Evolutionary conservation across 306 rosid species (phyloP), one percentile per base, ranked within the genome.

Genomic region (Pterocarpus santalinus): DNA sequence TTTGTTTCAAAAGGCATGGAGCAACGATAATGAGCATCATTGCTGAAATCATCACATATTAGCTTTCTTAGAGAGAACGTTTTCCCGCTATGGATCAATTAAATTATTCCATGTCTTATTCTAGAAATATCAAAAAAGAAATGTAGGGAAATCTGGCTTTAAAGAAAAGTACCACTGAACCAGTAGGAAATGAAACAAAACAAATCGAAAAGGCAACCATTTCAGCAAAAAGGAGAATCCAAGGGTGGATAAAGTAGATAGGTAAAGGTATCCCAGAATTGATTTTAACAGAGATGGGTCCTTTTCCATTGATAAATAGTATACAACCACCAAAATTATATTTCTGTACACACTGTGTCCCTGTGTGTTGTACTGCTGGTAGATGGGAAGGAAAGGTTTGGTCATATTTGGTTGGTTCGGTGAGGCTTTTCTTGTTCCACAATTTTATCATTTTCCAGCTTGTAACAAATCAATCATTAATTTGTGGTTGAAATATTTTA

Each of bases 1-100:
- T 43, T 79, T 57, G 75, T 52, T 85, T 49, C 56, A 47, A 72
- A 82, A 4, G 86, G 65, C 79, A 56, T 8, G 52, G 63, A 63
- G 80, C 76, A 51, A 81, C 86, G 78, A 92, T 86, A 30, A 87
- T 66, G 68, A 75, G 56, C 85, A 88, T 88, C 90, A 88, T 90
- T 90, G 92, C 83, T 72, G 80, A 76, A 81, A 88, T 84, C 86
- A 80, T 81, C 71, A 72, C 72, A 63, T 62, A 49, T 71, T 78
- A 49, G 56, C 81, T 85, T 71, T 82, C 56, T 55, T 55, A 6
- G 66, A 38, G 70, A 70, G 69, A 38, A 30, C 17, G 4, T 58
- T 71, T 92, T 76, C 86, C 84, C 75, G 34, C 86, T 82, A 36
- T 64, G 36, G 66, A 83, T 82, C 76, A 81, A 72, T 74, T 53